These are phyloP conservation scores for Ehretia macrophylla DNA, from an alignment of 257 asterid species.

Conservation along the genomic window DNA sequence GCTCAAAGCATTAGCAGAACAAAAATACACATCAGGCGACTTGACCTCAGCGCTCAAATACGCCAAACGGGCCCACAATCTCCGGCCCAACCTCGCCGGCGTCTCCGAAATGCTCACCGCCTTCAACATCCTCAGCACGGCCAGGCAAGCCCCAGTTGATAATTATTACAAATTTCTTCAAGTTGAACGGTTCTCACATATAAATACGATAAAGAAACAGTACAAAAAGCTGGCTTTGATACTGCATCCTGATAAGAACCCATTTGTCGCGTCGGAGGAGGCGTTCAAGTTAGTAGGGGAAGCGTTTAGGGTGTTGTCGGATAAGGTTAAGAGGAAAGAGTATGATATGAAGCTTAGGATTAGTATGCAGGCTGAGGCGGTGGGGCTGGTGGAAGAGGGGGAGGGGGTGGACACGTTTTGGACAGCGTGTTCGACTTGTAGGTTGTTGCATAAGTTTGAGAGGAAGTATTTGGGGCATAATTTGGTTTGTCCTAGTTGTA, in stretches of 20 bases:
- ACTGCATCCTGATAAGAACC: constrained; percentile 77
- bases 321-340: constrained; percentile 65
- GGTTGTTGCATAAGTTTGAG: constrained; percentile 62
- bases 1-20: constrained; percentile 60
- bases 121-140: constrained; percentile 48
- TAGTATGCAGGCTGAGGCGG: constrained; percentile 57
- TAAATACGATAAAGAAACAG: constrained; percentile 60
- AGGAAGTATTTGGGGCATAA: constrained; percentile 66
- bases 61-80: constrained; percentile 68
- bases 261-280: constrained; percentile 56
- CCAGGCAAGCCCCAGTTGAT: constrained; percentile 12
- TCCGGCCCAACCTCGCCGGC: constrained; percentile 49
- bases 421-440: constrained; percentile 61
- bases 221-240: constrained; percentile 70
- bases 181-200: constrained; percentile 61
- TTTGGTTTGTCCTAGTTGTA: constrained; percentile 74
- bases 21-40: constrained; percentile 46
- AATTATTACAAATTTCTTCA: constrained; percentile 65
- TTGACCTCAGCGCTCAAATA: constrained; percentile 53
- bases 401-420: constrained; percentile 40
- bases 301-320: constrained; percentile 71
- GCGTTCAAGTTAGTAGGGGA: constrained; percentile 83
- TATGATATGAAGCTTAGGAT: constrained; percentile 66
- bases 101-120: constrained; percentile 58
- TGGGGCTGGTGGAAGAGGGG: constrained; percentile 32